phyloP scores from a whole-genome alignment of 148 eudicot species.

The Vaccinium macrocarpon region DNA sequence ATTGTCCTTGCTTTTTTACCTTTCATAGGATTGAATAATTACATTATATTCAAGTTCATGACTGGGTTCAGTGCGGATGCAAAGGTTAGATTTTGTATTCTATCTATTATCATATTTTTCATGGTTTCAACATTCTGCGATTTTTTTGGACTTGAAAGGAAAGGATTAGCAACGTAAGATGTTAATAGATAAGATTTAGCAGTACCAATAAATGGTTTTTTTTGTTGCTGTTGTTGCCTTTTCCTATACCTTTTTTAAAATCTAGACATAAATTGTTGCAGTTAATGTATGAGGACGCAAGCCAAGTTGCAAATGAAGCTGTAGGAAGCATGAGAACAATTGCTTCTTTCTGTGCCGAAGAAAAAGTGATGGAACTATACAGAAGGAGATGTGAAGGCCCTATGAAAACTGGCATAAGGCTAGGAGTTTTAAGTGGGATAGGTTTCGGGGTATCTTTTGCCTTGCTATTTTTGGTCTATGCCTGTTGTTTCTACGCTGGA shows the following conservation, averaged over 20 bases:
- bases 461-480: slow-evolving; percentile 46
- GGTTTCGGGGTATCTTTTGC: slow-evolving; percentile 48
- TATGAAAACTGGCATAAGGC: slow-evolving; percentile 42
- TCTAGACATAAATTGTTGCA: slow-evolving; percentile 17
- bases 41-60: slow-evolving; percentile 53
- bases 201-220: no score
- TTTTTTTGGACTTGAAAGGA: background rate
- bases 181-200: no score
- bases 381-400: slow-evolving; percentile 56
- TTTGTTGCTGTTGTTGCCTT: background rate
- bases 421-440: slow-evolving; percentile 53
- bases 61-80: slow-evolving; percentile 86
- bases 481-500: slow-evolving; percentile 55
- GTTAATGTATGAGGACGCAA: slow-evolving; percentile 71
- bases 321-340: slow-evolving; percentile 78
- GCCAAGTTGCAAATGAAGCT: slow-evolving; percentile 84
- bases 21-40: slow-evolving; percentile 54
- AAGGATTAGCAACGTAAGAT: background rate
- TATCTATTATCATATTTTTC: background rate
- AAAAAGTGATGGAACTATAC: slow-evolving; percentile 26
- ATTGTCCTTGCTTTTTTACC: slow-evolving; percentile 68
- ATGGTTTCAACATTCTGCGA: background rate
- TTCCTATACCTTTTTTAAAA: background rate
- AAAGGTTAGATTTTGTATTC: slow-evolving; percentile 38
- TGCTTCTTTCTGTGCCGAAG: slow-evolving; percentile 63